Percentiles rank a stretch among this genome's conserved stretches.
Conservation (phyloP, 2,329 filamentous ascomycete genomes). For the Talaromyces piceae region DNA sequence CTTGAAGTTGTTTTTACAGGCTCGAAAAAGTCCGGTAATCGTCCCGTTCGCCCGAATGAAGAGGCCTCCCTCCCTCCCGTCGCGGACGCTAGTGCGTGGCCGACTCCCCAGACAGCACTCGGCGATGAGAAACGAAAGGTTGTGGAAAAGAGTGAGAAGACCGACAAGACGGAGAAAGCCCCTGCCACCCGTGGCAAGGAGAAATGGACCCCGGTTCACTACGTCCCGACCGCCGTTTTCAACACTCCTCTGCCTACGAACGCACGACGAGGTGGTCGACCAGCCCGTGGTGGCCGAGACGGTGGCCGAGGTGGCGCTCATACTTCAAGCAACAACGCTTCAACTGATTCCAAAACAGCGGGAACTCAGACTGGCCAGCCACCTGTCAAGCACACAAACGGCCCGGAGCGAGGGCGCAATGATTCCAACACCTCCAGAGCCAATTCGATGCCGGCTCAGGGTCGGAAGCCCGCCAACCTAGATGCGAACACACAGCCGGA, state of each 20-base stretch:
- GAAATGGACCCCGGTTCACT: conserved; percentile 77
- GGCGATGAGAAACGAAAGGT: conserved; percentile 70
- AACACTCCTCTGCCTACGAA: conserved; percentile 62
- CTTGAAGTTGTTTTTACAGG: conserved; percentile 8
- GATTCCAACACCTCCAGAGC: conserved; percentile 31
- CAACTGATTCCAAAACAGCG: conserved; percentile 26
- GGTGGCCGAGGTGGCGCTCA: conserved; percentile 39
- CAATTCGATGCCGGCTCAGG: conserved; percentile 33
- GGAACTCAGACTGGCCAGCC: conserved; percentile 21
- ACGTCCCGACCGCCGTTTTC: conserved; percentile 78
- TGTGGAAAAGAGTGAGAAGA: conserved; percentile 52
- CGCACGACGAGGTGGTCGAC: conserved; percentile 48
- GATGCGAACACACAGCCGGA: conserved; percentile 24
- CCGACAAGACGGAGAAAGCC: conserved; percentile 58
- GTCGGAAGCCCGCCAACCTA: conserved; percentile 28
- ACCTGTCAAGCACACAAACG: conserved; percentile 22
- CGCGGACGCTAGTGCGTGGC: conserved; percentile 75
- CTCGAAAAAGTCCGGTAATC: conserved; percentile 15
- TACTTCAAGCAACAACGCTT: conserved; percentile 18
- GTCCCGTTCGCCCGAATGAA: conserved; percentile 12
- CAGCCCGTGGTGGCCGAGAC: conserved; percentile 50
- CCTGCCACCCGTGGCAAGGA: conserved; percentile 58
- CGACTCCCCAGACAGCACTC: conserved; percentile 73
- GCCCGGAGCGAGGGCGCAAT: conserved; percentile 28
- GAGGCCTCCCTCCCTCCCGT: conserved; percentile 53